A percentile compares a stretch with the other conserved stretches of the same genome.
Evolutionary conservation across 1,284 basidiomycete species (phyloP).

Genomic region (Pulveroboletus ridleyi): DNA sequence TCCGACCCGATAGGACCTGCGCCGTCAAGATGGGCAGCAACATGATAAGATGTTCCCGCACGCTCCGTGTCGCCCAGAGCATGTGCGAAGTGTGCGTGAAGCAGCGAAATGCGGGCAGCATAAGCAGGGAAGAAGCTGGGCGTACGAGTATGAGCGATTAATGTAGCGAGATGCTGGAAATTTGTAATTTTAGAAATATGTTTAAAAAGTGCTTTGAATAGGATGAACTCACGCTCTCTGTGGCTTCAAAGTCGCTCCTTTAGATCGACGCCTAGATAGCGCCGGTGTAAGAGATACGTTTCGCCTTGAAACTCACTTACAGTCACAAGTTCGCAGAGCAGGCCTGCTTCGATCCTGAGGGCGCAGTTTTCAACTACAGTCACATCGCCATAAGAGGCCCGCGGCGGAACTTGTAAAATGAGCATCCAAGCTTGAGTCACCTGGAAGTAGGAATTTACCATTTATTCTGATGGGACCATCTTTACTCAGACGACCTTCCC

Average conservation of each 20-base stretch:
- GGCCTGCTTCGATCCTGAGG: constrained; percentile 70
- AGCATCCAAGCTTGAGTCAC: background rate
- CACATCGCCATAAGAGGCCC: constrained; percentile 58
- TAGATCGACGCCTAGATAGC: constrained; percentile 58
- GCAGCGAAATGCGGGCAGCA: constrained; percentile 66
- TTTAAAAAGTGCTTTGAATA: background rate
- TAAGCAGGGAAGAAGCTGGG: constrained; percentile 60
- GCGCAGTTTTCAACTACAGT: constrained; percentile 54
- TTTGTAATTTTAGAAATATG: too few relatives aligned
- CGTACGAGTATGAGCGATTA: constrained; percentile 69
- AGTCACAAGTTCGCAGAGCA: constrained; percentile 69
- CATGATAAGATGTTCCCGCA: constrained; percentile 65
- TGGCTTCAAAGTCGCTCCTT: constrained; percentile 70
- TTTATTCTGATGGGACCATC: constrained; percentile 28
- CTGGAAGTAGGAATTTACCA: constrained; percentile 25
- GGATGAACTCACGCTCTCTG: constrained; percentile 48
- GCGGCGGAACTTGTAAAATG: constrained; percentile 40
- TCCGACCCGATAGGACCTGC: constrained; percentile 31
- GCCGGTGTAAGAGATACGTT: background rate
- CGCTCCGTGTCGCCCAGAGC: constrained; percentile 52
- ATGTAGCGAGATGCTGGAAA: constrained; percentile 53
- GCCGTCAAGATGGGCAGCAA: constrained; percentile 55
- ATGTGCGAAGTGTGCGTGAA: constrained; percentile 77
- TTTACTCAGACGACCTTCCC: constrained; percentile 24
- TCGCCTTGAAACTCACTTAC: constrained; percentile 43